Percentiles rank a stretch among this genome's conserved stretches.
Evolutionary conservation across 805 yeast genomes (phyloP).

Genomic region (Maudiozyma bulderi): DNA sequence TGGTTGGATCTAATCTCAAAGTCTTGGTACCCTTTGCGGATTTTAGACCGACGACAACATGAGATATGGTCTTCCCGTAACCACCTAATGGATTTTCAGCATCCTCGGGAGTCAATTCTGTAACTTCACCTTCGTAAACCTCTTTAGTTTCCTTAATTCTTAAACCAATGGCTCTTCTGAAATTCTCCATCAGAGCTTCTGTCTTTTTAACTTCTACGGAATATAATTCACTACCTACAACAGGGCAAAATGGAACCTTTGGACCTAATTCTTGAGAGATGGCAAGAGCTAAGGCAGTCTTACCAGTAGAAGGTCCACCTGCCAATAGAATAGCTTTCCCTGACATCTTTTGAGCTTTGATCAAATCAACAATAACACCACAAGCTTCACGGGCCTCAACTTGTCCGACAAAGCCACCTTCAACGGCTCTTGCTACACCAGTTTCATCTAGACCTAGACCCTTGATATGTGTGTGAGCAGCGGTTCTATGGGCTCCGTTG

Average conservation of each 20-base stretch:
- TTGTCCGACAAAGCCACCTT: slow-evolving; percentile 79
- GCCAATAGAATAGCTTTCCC: slow-evolving; percentile 94
- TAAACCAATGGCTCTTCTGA: slow-evolving; percentile 91
- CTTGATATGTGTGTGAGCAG: slow-evolving; percentile 94
- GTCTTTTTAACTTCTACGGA: slow-evolving; percentile 97
- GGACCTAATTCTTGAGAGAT: slow-evolving; percentile 94
- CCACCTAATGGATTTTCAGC: slow-evolving; percentile 96
- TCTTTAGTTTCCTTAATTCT: slow-evolving; percentile 95
- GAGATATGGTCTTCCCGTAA: slow-evolving; percentile 91
- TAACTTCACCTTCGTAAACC: slow-evolving; percentile 96
- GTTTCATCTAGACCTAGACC: slow-evolving; percentile 90
- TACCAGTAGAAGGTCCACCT: slow-evolving; percentile 98
- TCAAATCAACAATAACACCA: slow-evolving; percentile 88
- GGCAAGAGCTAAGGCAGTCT: slow-evolving; percentile 93
- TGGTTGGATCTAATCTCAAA: slow-evolving; percentile 81
- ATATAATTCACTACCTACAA: slow-evolving; percentile 88
- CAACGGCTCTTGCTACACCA: slow-evolving; percentile 72
- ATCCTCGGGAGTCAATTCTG: slow-evolving; percentile 91
- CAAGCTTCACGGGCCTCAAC: slow-evolving; percentile 78
- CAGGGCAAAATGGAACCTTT: slow-evolving; percentile 94
- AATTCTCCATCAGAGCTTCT: slow-evolving; percentile 91
- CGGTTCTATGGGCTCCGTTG: slow-evolving; percentile 45
- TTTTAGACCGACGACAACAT: slow-evolving; percentile 88
- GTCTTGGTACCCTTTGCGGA: slow-evolving; percentile 88
- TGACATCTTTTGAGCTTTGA: slow-evolving; percentile 84